A percentile compares a stretch with the other conserved stretches of the same genome.
Conservation (phyloP, 345 rosid genomes). For the Gossypium herbaceum region DNA sequence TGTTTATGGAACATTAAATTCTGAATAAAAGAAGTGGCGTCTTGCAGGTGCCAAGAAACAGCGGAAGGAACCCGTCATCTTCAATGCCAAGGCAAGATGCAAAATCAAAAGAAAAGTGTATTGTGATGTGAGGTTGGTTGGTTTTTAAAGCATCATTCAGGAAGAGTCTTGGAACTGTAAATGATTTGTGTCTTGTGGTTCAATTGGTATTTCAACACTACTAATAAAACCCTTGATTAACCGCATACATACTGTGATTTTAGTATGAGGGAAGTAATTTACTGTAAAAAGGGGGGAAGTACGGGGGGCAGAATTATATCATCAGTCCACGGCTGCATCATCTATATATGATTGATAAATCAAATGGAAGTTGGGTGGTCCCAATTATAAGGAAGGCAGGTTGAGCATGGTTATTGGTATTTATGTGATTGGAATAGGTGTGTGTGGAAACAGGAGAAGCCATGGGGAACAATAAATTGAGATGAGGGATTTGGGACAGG, state of each 20-base stretch:
- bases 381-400: background rate
- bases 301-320: background rate
- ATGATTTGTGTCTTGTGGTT: conserved; percentile 24
- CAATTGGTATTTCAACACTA: conserved; percentile 9
- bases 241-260: conserved; percentile 1
- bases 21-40: background rate
- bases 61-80: conserved; percentile 45
- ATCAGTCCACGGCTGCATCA: background rate
- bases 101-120: conserved; percentile 74
- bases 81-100: conserved; percentile 52
- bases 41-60: conserved; percentile 56
- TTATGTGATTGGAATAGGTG: background rate
- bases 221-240: conserved; percentile 21
- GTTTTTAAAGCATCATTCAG: background rate
- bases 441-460: background rate
- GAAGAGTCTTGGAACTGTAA: conserved; percentile 31
- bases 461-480: background rate
- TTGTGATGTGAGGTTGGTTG: conserved; percentile 48
- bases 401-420: background rate
- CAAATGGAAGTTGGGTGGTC: background rate
- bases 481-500: background rate
- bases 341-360: too few relatives aligned
- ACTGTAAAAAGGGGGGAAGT: conserved; percentile 13
- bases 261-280: conserved; percentile 16
- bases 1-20: background rate